Evolutionary conservation across 2,329 filamentous ascomycete species (phyloP).

Genomic region (Dissoconium aciculare): DNA sequence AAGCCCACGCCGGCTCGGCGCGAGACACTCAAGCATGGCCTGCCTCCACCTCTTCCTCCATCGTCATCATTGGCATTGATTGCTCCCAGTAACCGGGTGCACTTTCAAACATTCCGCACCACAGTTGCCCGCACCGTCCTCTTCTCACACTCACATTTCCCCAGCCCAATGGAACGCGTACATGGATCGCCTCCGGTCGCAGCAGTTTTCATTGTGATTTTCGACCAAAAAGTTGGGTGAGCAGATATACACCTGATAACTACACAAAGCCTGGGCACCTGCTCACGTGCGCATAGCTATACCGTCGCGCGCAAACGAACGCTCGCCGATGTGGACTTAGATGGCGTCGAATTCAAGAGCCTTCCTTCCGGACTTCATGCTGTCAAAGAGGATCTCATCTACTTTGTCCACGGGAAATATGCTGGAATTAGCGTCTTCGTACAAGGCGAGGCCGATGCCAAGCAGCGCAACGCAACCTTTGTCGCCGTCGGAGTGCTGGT

Average conservation of each 20-base stretch:
- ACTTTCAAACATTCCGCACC: no score
- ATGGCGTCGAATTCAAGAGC: constrained; percentile 88
- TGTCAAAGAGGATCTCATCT: constrained; percentile 71
- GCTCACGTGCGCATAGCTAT: constrained; percentile 34
- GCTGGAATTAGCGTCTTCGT: constrained; percentile 86
- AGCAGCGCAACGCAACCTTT: constrained; percentile 77
- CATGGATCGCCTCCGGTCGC: constrained; percentile 18
- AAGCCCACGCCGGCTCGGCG: no score
- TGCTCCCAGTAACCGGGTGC: no score
- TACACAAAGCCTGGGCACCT: constrained; percentile 1
- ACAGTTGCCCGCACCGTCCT: no score
- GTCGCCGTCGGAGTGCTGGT: constrained; percentile 82
- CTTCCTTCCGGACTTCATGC: constrained; percentile 86
- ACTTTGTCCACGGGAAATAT: constrained; percentile 71
- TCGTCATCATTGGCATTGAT: no score
- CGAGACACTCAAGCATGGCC: no score
- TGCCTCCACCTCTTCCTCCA: no score
- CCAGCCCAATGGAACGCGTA: constrained; percentile 1
- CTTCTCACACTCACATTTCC: no score
- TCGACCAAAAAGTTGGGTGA: constrained; percentile 26
- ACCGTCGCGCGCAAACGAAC: constrained; percentile 80
- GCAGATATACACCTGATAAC: constrained; percentile 4
- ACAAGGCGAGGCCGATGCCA: constrained; percentile 64
- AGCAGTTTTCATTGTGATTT: constrained; percentile 24
- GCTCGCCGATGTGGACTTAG: constrained; percentile 49